Conservation (phyloP, 148 eudicot species). For the Dianthus caryophyllus region DNA sequence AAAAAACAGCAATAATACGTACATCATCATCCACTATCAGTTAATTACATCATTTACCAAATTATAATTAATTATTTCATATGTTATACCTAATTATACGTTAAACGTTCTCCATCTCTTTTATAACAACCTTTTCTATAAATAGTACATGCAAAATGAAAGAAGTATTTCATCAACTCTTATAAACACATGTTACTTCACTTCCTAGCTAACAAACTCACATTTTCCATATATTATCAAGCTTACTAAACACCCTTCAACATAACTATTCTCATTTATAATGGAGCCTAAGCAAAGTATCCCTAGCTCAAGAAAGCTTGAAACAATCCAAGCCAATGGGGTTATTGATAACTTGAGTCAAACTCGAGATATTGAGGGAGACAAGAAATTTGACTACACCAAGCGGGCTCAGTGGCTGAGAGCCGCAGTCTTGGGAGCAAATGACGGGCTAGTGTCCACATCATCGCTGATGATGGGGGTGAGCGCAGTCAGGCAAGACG, state of each 20-base stretch:
- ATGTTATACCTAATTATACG: neutral
- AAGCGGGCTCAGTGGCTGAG: conserved; percentile 44
- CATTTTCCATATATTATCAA: neutral
- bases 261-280: too few species aligned
- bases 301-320: neutral
- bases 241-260: neutral
- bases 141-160: conserved; percentile 5
- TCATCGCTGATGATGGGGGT: conserved; percentile 46
- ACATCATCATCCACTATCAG: conserved; percentile 6
- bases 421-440: conserved; percentile 44
- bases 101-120: neutral
- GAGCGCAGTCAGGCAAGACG: conserved; percentile 36
- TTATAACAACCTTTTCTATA: conserved; percentile 10
- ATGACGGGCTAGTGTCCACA: conserved; percentile 39
- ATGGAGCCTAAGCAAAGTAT: neutral
- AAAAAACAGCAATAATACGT: conserved; percentile 2
- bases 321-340: neutral
- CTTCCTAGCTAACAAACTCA: conserved; percentile 4
- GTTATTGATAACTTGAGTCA: conserved; percentile 3
- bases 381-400: conserved; percentile 26
- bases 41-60: neutral
- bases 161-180: conserved; percentile 5
- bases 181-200: neutral
- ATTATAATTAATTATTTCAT: neutral
- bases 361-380: conserved; percentile 1